Conservation (phyloP, 495 filamentous ascomycete genomes). For the Alectoria sarmentosa region DNA sequence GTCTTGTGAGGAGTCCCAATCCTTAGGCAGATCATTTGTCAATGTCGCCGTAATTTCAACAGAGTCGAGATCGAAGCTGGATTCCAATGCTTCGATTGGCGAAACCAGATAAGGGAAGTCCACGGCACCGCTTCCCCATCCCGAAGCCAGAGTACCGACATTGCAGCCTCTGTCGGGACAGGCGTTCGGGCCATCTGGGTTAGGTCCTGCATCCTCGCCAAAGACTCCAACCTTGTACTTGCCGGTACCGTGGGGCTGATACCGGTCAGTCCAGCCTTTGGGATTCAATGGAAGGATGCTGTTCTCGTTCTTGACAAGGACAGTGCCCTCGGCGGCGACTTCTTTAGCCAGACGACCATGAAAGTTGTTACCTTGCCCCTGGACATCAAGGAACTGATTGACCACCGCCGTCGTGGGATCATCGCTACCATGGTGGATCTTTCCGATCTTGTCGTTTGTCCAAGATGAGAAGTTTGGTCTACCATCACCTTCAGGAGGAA, state of each 20-base stretch:
- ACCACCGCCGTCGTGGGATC: slow-evolving; percentile 53
- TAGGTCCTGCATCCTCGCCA: slow-evolving; percentile 71
- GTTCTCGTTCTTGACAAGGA: slow-evolving; percentile 74
- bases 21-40: slow-evolving; percentile 48
- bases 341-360: slow-evolving; percentile 63
- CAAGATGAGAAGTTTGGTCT: slow-evolving; percentile 90
- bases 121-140: slow-evolving; percentile 88
- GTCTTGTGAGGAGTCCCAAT: slow-evolving; percentile 47
- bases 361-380: slow-evolving; percentile 49
- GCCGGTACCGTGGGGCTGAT: slow-evolving; percentile 20
- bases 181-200: slow-evolving; percentile 57
- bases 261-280: slow-evolving; percentile 36
- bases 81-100: slow-evolving; percentile 58
- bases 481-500: slow-evolving; percentile 51
- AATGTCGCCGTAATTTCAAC: slow-evolving; percentile 55
- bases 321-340: slow-evolving; percentile 77
- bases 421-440: slow-evolving; percentile 56
- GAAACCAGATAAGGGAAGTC: slow-evolving; percentile 77
- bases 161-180: slow-evolving; percentile 77
- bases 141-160: slow-evolving; percentile 72
- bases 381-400: slow-evolving; percentile 71
- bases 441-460: slow-evolving; percentile 64
- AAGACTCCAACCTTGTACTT: slow-evolving; percentile 66
- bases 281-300: slow-evolving; percentile 56
- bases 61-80: slow-evolving; percentile 50